Percentiles rank a stretch among this genome's conserved stretches.
Evolutionary conservation across 2,329 filamentous ascomycete species (phyloP).

Genomic region (Paracoccidioides brasiliensis): DNA sequence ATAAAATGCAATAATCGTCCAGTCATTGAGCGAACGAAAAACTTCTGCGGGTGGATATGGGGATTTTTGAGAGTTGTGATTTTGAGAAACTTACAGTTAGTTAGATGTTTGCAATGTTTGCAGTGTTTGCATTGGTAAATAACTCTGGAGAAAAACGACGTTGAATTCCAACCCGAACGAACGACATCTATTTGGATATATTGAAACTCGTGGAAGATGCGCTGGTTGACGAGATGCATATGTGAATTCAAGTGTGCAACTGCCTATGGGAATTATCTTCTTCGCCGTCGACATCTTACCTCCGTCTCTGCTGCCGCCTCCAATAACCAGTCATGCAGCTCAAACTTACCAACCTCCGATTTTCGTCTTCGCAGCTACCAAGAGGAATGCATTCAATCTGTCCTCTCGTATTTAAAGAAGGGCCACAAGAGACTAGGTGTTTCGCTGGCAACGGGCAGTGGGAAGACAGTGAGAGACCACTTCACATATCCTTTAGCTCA

Average conservation of each 20-base stretch:
- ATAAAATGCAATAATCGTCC: neutral
- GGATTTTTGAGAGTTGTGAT: neutral
- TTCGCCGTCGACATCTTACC: constrained; percentile 7
- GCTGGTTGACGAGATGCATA: constrained; percentile 18
- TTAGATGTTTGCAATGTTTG: constrained; percentile 21
- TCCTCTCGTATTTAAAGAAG: constrained; percentile 52
- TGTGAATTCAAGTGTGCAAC: constrained; percentile 4
- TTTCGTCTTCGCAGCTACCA: constrained; percentile 71
- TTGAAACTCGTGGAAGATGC: constrained; percentile 14
- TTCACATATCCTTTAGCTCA: neutral
- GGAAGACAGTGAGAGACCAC: constrained; percentile 57
- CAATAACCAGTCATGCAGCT: constrained; percentile 5
- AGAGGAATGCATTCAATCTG: constrained; percentile 78
- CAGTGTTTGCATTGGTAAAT: constrained; percentile 21
- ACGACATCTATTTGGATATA: neutral
- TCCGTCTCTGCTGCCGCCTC: constrained; percentile 14
- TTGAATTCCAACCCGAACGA: neutral
- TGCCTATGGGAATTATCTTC: neutral
- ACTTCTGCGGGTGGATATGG: neutral
- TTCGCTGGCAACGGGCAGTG: constrained; percentile 75
- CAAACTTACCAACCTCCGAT: constrained; percentile 11
- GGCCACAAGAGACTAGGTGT: constrained; percentile 72
- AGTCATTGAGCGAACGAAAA: neutral
- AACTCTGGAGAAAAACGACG: too few relatives aligned
- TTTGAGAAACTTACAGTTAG: neutral